Conservation (phyloP, 768 basidiomycete genomes). For the Rhodosporidiobolus sp. region DNA sequence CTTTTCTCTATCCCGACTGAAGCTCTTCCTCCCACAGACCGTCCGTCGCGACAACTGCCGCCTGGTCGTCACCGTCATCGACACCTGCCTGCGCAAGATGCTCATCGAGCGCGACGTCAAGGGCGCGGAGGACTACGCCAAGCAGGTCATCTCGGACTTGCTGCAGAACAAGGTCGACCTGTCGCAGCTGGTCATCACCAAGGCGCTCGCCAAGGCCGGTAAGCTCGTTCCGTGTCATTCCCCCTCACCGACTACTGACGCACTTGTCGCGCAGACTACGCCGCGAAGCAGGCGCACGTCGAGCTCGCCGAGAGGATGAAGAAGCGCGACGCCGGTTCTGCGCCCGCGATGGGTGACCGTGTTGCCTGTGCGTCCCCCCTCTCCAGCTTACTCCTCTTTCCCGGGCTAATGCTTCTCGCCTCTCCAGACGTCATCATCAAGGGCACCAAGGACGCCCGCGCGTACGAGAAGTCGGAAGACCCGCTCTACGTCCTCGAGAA, state of each 20-base stretch:
- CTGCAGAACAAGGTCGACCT: slow-evolving; percentile 96
- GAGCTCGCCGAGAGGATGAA: slow-evolving; percentile 95
- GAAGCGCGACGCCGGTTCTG: slow-evolving; percentile 93
- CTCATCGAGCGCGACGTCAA: slow-evolving; percentile 90
- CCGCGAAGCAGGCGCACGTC: slow-evolving; percentile 91
- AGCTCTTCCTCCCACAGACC: slow-evolving; percentile 58
- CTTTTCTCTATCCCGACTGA: neutral
- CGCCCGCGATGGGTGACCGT: slow-evolving; percentile 94
- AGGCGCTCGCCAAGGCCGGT: slow-evolving; percentile 87
- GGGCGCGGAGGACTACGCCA: slow-evolving; percentile 92
- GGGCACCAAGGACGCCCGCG: slow-evolving; percentile 89
- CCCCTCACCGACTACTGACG: neutral
- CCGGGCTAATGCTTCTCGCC: neutral
- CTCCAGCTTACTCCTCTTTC: too few species aligned
- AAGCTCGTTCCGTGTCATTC: slow-evolving; percentile 43
- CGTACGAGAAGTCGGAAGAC: slow-evolving; percentile 98
- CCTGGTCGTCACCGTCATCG: slow-evolving; percentile 95
- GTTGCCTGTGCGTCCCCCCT: slow-evolving; percentile 71
- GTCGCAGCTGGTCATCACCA: slow-evolving; percentile 98
- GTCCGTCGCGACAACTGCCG: slow-evolving; percentile 97
- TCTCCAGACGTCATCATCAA: slow-evolving; percentile 74
- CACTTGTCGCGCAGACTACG: slow-evolving; percentile 63
- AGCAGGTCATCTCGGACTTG: slow-evolving; percentile 87
- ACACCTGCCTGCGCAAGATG: slow-evolving; percentile 97
- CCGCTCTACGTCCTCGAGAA: slow-evolving; percentile 96